phyloP scores from a whole-genome alignment of 805 yeast species.

The Candida saitoana region DNA sequence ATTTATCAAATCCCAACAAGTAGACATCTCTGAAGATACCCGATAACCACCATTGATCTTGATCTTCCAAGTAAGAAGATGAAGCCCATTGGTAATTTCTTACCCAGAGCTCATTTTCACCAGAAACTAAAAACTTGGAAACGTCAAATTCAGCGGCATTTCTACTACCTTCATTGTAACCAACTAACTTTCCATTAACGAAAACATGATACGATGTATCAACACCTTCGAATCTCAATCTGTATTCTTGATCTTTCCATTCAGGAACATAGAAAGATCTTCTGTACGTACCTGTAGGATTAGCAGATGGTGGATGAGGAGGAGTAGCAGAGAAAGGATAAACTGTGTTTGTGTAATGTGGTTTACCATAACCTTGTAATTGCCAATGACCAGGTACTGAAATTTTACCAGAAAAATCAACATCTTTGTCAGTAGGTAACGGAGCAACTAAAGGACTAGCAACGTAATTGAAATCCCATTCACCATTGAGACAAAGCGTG shows the following conservation, averaged over 20 bases:
- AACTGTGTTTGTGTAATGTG: slow-evolving; percentile 29
- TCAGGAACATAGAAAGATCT: slow-evolving; percentile 17
- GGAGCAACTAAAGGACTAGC: slow-evolving; percentile 9
- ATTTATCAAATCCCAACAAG: slow-evolving; percentile 18
- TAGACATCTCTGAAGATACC: slow-evolving; percentile 36
- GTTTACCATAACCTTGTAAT: slow-evolving; percentile 29
- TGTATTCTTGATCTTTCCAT: slow-evolving; percentile 9
- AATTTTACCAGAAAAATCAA: slow-evolving; percentile 5
- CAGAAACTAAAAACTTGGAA: slow-evolving; percentile 9
- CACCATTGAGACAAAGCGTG: slow-evolving; percentile 11
- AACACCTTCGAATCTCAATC: slow-evolving; percentile 34
- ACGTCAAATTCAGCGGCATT: slow-evolving; percentile 30
- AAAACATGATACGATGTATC: slow-evolving; percentile 30
- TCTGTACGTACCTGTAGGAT: slow-evolving; percentile 31
- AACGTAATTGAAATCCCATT: slow-evolving; percentile 13
- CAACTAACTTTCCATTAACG: slow-evolving; percentile 26
- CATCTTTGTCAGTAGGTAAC: slow-evolving; percentile 5
- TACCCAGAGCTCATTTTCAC: slow-evolving; percentile 15
- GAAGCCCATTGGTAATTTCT: slow-evolving; percentile 30
- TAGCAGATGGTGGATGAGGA: slow-evolving; percentile 26
- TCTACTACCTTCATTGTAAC: slow-evolving; percentile 29
- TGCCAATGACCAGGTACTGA: slow-evolving; percentile 36
- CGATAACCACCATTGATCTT: slow-evolving; percentile 39
- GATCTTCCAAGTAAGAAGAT: slow-evolving; percentile 32
- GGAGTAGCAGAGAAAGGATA: slow-evolving; percentile 31